Conservation (phyloP, 768 basidiomycete species). For the Hysterangium stoloniferum region DNA sequence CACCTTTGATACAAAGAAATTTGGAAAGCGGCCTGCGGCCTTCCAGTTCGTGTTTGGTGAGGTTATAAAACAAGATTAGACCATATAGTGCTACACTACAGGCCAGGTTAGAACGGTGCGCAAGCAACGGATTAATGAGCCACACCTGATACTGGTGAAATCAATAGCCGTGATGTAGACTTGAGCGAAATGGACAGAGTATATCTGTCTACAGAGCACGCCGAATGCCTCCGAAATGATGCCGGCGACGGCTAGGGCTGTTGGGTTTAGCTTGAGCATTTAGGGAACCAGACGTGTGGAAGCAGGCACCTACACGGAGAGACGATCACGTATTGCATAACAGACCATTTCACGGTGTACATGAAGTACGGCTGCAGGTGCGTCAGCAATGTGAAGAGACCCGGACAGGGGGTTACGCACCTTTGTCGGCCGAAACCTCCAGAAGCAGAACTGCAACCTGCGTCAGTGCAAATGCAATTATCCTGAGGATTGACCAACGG, state of each 20-base stretch:
- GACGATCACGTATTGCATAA: conserved; percentile 82
- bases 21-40: conserved; percentile 75
- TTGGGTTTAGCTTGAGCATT: conserved; percentile 3
- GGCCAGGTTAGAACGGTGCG: not conserved
- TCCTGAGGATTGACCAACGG: conserved; percentile 34
- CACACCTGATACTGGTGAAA: conserved; percentile 75
- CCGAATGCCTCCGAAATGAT: conserved; percentile 66
- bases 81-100: conserved; percentile 78
- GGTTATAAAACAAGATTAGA: conserved; percentile 71
- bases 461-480: not conserved
- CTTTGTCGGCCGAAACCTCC: conserved; percentile 77
- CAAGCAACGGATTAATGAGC: not conserved
- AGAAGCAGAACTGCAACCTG: conserved; percentile 59
- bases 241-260: conserved; percentile 61
- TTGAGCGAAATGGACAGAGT: conserved; percentile 51
- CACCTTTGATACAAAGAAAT: conserved; percentile 72
- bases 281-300: not conserved
- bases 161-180: conserved; percentile 68
- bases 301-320: conserved; percentile 38
- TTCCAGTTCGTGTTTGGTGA: conserved; percentile 72
- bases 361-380: conserved; percentile 69
- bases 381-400: conserved; percentile 10
- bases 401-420: conserved; percentile 21
- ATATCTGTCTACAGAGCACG: conserved; percentile 63
- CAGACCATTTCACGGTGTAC: conserved; percentile 84